A percentile compares a stretch with the other conserved stretches of the same genome.
Evolutionary conservation across 495 filamentous ascomycete species (phyloP).

Genomic region (Chaetomium cochliodes): DNA sequence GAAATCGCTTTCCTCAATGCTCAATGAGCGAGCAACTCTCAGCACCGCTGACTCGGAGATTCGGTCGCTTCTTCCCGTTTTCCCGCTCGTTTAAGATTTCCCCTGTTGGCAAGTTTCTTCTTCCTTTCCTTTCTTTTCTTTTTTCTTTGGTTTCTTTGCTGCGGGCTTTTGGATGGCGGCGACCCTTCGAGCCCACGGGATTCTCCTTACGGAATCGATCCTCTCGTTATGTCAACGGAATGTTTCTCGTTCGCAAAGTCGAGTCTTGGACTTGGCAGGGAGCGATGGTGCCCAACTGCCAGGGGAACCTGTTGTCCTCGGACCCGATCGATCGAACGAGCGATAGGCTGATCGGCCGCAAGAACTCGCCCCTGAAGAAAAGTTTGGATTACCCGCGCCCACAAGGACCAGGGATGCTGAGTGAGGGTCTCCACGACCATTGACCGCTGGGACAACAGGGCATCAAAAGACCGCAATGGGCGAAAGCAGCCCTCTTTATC

Average conservation of each 20-base stretch:
- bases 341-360: conserved; percentile 23
- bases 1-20: neutral
- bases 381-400: conserved; percentile 8
- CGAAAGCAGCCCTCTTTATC: neutral
- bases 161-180: too few species aligned
- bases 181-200: too few species aligned
- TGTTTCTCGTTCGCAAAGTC: too few species aligned
- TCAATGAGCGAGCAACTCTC: too few species aligned
- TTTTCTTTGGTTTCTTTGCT: neutral
- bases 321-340: conserved; percentile 19
- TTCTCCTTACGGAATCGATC: neutral
- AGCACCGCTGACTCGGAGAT: neutral
- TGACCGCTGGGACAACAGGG: too few species aligned
- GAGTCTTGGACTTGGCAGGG: too few species aligned
- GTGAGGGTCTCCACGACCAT: conserved; percentile 8
- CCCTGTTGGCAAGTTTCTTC: neutral
- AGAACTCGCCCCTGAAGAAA: neutral
- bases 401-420: conserved; percentile 14
- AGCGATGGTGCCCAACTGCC: too few species aligned
- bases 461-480: neutral
- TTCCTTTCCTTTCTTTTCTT: neutral
- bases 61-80: conserved; percentile 14
- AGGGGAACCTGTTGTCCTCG: neutral
- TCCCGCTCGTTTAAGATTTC: neutral
- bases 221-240: neutral